Conservation (phyloP, 768 basidiomycete genomes). For the Boletus coccyginus region DNA sequence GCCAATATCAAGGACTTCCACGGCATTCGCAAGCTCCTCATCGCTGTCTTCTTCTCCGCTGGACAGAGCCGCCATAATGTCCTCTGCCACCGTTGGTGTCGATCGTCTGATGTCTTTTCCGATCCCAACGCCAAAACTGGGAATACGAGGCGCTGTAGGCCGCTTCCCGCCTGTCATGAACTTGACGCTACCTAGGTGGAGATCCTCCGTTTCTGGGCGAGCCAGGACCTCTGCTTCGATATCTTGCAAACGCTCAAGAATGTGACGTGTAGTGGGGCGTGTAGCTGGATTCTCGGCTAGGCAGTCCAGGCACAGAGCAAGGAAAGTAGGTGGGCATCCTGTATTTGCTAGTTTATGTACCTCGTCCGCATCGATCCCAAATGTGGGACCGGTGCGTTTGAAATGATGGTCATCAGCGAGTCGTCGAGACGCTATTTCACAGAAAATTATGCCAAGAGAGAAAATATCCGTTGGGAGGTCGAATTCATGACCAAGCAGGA, state of each 20-base stretch:
- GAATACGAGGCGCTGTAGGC: conserved; percentile 68
- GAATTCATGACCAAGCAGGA: conserved; percentile 87
- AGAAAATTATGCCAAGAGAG: conserved; percentile 89
- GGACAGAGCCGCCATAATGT: conserved; percentile 32
- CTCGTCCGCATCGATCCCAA: conserved; percentile 75
- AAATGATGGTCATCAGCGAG: conserved; percentile 83
- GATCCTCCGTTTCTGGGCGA: conserved; percentile 62
- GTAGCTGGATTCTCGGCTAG: conserved; percentile 57
- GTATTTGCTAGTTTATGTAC: conserved; percentile 62
- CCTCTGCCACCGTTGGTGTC: conserved; percentile 33
- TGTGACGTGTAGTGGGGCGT: conserved; percentile 74
- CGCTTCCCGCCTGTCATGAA: conserved; percentile 72
- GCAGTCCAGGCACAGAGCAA: conserved; percentile 78
- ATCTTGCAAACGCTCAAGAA: conserved; percentile 72
- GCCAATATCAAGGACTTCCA: conserved; percentile 46
- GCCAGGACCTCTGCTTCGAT: conserved; percentile 85
- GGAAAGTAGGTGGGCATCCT: conserved; percentile 77
- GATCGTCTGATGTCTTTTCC: conserved; percentile 52
- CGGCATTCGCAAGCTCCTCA: conserved; percentile 63
- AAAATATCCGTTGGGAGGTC: conserved; percentile 94
- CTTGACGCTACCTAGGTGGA: conserved; percentile 83
- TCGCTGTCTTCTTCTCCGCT: conserved; percentile 57
- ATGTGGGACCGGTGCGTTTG: conserved; percentile 75
- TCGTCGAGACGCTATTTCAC: conserved; percentile 81
- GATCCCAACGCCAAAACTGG: conserved; percentile 78